phyloP scores from a whole-genome alignment of 345 rosid genomes.

The Eucalyptus brandiana region DNA sequence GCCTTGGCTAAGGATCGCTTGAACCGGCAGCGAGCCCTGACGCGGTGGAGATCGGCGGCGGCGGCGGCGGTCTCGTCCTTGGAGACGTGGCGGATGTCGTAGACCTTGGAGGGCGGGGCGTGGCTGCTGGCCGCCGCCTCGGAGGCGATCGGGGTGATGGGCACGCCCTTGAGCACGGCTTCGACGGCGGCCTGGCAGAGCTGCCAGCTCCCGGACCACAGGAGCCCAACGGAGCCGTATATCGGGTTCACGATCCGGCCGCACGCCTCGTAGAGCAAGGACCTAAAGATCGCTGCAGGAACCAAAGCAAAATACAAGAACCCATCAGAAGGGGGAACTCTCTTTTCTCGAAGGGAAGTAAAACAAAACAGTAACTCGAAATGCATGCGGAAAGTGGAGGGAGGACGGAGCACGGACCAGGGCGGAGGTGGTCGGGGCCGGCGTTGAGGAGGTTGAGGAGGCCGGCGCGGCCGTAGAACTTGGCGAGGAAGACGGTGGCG shows the following conservation, averaged over 20 bases:
- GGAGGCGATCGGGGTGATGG: slow-evolving; percentile 62
- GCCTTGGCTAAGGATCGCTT: slow-evolving; percentile 22
- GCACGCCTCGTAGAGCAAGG: slow-evolving; percentile 94
- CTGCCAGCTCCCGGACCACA: slow-evolving; percentile 94
- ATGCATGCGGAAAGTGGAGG: neutral
- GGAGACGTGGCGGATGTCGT: slow-evolving; percentile 81
- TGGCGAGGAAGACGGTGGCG: slow-evolving; percentile 96
- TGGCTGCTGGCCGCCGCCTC: slow-evolving; percentile 61
- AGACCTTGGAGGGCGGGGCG: slow-evolving; percentile 66
- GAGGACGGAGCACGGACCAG: slow-evolving; percentile 27
- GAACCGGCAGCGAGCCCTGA: slow-evolving; percentile 38
- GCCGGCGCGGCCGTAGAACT: slow-evolving; percentile 95
- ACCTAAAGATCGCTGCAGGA: slow-evolving; percentile 73
- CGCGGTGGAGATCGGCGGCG: slow-evolving; percentile 10
- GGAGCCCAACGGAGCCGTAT: slow-evolving; percentile 85
- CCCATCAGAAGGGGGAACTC: neutral
- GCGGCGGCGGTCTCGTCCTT: slow-evolving; percentile 60
- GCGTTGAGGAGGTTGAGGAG: slow-evolving; percentile 96
- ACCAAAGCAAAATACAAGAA: neutral
- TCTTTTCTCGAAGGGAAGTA: fast-evolving
- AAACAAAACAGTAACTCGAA: neutral
- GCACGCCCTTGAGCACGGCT: slow-evolving; percentile 76
- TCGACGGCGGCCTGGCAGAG: slow-evolving; percentile 96
- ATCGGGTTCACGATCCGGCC: slow-evolving; percentile 96
- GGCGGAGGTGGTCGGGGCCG: slow-evolving; percentile 92